Percentiles rank a stretch among this genome's conserved stretches.
Conservation (phyloP, 345 rosid genomes). For the Moricandia arvensis region DNA sequence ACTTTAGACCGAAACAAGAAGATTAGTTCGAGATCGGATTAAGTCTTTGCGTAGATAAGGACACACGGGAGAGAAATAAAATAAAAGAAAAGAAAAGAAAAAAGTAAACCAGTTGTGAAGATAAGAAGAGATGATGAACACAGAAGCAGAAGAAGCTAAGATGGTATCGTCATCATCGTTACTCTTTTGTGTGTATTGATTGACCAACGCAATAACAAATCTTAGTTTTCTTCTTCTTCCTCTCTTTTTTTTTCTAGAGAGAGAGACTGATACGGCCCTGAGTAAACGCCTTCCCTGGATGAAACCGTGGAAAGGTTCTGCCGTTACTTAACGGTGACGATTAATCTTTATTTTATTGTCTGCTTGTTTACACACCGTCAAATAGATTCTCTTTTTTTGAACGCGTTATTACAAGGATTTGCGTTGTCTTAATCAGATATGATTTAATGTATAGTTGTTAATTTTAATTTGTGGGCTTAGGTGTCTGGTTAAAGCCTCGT, state of each 20-base stretch:
- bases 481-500: background rate
- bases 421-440: background rate
- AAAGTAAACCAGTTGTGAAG: constrained; percentile 41
- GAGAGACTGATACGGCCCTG: constrained; percentile 20
- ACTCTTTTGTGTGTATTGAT: constrained; percentile 14
- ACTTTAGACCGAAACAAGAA: background rate
- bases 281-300: constrained; percentile 50
- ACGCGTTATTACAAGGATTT: background rate
- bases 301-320: constrained; percentile 24
- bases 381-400: background rate
- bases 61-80: background rate
- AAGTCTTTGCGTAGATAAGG: constrained; percentile 8
- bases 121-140: constrained; percentile 40
- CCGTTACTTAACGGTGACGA: constrained; percentile 53
- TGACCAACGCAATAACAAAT: constrained; percentile 19
- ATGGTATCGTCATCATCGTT: constrained; percentile 42
- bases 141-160: constrained; percentile 40
- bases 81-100: background rate
- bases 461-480: background rate
- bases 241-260: background rate
- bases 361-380: background rate
- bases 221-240: constrained; percentile 10
- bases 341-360: background rate
- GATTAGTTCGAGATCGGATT: background rate
- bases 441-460: too few species aligned